Base-by-base conservation (phyloP, 257 asterid species). In the Solanum bulbocastanum region DNA sequence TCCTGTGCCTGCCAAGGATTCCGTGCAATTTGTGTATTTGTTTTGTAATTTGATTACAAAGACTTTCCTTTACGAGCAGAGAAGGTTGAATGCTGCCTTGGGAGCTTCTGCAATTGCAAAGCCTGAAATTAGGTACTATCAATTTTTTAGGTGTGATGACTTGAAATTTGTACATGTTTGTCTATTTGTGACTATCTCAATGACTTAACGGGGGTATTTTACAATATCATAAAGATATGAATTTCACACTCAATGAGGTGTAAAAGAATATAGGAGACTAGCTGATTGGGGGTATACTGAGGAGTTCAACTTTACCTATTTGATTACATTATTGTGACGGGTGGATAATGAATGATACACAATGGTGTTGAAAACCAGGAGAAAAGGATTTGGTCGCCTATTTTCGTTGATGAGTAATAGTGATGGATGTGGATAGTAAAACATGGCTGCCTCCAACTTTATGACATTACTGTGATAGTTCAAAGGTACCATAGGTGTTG, bases 1-100 rank as follows among this genome's bases (percentile, higher is more conserved):
- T 84, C 99, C 99, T 8, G 91, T 97, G 27, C 99, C 99, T 0
- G 99, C 98, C 8, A 97, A 95, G 87, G 99, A 95, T 89, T 94
- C 99, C 0, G 94, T 91, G 69, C 98, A 93, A 92, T 97, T 97
- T 91, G 99, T 97, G 27, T 97, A 97, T 76, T 83, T 96, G 93
- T 94, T 97, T 87, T 97, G 99, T 90, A 97, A 97, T 92, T 95
- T 97, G 96, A 95, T 97, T 84, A 95, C 99, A 9, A 97, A 97
- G 90, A 97, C 99, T 5, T 89, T 97, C 84, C 89, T 97, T 90
- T 92, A 92, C 65, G 98, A 96, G 94, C 92, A 92, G 91, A 91
- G 90, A 92, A 93, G 90, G 86, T 83, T 90, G 75, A 87, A 86
- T 74, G 87, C 90, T 69, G 93, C 93, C n/a, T 30, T 76, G 85